Base-by-base conservation (phyloP, 169 alveolate genomes). In the Plasmodium cynomolgi region DNA sequence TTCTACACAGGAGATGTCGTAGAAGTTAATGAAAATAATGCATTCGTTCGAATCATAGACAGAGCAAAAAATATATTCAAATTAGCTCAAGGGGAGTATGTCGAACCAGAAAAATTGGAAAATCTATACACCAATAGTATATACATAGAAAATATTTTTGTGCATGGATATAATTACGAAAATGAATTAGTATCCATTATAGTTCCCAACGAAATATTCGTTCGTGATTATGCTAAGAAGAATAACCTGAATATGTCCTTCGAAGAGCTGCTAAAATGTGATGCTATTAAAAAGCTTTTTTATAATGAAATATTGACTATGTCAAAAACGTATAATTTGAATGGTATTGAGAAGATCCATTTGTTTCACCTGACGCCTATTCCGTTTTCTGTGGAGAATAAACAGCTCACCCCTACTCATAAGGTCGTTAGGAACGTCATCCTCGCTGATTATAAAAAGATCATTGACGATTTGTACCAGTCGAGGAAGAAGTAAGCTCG, bases 101-200 rank as follows among this genome's bases (percentile, higher is more conserved):
- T 99, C 41, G 99, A 99, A 34, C 99, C 99, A n/a, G 99, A 98
- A 50, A 97, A 98, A 77, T 92, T 98, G 20, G 99, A 98, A 95
- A 95, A 93, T 68, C 92, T 97, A 68, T 98, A 98, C 93, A 72
- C 72, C 17, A 88, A 91, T 62, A 77, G 96, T 26, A 84, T 92
- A 29, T 94, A 54, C 71, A 97, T 96, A 20, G 98, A 96, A 37
- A 95, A 96, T 83, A 95, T 96, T 5, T 95, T 82, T 92, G 95
- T 96, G n/a, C 96, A 95, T 92, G 98, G 98, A 3, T 96, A 96
- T 50, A 68, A 73, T 37, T 58, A 93, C 44, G 90, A 83, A 92
- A 92, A 92, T 83, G 92, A 92, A 68, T 95, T 71, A 92, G 83
- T 74, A 91, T 94, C 81, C 79, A 71, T 83, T 75, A 96, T 93